Base-by-base conservation (phyloP, 2,329 filamentous ascomycete species). In the Endoconidiophora polonica region DNA sequence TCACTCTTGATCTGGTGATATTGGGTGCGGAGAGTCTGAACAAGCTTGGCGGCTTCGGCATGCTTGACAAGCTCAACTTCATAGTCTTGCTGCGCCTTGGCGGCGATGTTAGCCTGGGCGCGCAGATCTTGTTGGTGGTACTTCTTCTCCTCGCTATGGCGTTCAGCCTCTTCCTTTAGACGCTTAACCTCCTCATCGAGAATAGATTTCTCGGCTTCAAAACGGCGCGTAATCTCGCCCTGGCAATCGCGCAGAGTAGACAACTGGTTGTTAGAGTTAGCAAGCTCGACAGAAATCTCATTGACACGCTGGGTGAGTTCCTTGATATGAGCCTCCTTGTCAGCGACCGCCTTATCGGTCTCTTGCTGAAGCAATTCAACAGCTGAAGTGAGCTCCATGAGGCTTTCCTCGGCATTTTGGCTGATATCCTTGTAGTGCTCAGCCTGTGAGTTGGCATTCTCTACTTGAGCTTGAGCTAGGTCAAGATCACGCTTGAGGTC, bases 41-140 rank as follows among this genome's bases (percentile, higher is more conserved):
- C 71, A 36, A 78, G 76, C 65, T 87, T 88, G 10, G 90, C 86
- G n/a, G 90, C 91, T 56, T 95, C 86, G 1, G 88, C 90, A 65
- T 98, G 91, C 67, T 91, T 95, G 59, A 94, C 76, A 9, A 98
- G 73, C 63, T 98, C 91, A 55, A 81, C 81, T 63, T 98, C 93
- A 61, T 98, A 98, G 57, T 91, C 88, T 60, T 94, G 83, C 62
- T 98, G 91, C 3, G 91, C 87, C 62, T 86, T 84, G 48, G 86
- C 81, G 2, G 91, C 87, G 59, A 98, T 96, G 42, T 93, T 84
- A 24, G 90, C 88, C 63, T 98, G 91, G 0, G 86, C 81, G 54
- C 91, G 88, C 40, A 96, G 76, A 58, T 96, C 88, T 58, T 94
- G 83, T 61, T 93, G 86, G 60, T 94, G 84, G 60, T 83, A 86